A percentile compares a stretch with the other conserved stretches of the same genome.
These are phyloP conservation scores for Hymenoscyphus infarciens DNA, from an alignment of 2,329 filamentous ascomycete species.

Conservation along the genomic window DNA sequence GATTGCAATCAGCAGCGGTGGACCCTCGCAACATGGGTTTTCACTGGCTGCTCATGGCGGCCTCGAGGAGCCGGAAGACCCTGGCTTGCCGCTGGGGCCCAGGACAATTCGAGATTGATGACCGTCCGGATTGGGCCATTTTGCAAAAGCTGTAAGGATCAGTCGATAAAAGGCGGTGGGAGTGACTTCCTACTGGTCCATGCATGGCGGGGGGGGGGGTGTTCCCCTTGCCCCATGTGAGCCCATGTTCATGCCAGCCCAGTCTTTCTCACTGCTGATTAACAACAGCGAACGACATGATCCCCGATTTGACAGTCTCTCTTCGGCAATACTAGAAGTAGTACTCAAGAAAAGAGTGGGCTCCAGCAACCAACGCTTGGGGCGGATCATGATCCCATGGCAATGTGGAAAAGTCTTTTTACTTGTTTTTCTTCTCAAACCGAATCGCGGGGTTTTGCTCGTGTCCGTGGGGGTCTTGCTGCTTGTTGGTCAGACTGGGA, in stretches of 20 bases:
- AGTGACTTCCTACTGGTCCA: conserved; percentile 16
- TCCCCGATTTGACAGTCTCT: conserved; percentile 11
- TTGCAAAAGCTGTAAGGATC: conserved; percentile 7
- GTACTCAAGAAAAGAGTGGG: neutral
- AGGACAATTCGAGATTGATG: conserved; percentile 8
- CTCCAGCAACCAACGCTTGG: conserved; percentile 3
- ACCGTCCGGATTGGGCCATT: conserved; percentile 18
- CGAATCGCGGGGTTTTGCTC: neutral
- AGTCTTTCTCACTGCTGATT: conserved; percentile 22
- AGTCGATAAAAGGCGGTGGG: conserved; percentile 18
- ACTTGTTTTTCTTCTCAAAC: neutral
- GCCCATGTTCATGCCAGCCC: conserved; percentile 12
- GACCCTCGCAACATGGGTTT: neutral
- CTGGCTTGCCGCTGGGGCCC: conserved; percentile 17
- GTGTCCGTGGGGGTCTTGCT: neutral
- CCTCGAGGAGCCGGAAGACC: conserved; percentile 1
- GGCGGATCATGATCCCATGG: conserved; percentile 1
- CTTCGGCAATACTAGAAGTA: conserved; percentile 12
- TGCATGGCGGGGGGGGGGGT: conserved; percentile 4
- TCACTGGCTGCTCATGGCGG: neutral
- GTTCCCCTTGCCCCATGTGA: conserved; percentile 11
- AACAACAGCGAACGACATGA: conserved; percentile 14
- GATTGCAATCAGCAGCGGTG: conserved; percentile 10
- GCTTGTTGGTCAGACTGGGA: neutral
- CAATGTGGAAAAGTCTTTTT: neutral